Base-by-base conservation (phyloP, 2,329 filamentous ascomycete species). In the Alternaria brassicae region DNA sequence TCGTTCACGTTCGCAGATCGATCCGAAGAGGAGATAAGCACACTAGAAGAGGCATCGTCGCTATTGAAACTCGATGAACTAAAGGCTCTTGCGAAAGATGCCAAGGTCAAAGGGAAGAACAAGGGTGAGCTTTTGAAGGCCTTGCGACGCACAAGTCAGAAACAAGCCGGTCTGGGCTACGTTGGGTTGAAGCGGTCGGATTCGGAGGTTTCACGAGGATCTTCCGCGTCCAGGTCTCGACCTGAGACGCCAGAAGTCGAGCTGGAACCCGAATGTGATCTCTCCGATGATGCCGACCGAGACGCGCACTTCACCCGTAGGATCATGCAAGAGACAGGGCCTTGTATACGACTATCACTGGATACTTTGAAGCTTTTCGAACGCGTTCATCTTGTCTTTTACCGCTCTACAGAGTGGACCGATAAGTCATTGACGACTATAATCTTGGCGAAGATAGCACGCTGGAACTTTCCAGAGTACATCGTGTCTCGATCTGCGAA, bases 361-460 rank as follows among this genome's bases (percentile, higher is more conserved):
- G 79, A 86, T 0, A 85, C 89, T 0, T 85, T 93, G 62, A 92
- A 89, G 70, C 84, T 99, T 0, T 99, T 99, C 70, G 93, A 97
- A 76, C 87, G 95, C 25, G 93, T 98, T 0, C 95, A 98, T 79
- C 81, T 99, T 2, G 93, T 99, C 27, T 99, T 97, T 76, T 98
- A 98, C 77, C 86, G 94, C 58, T 97, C 93, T 9, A 96, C 92
- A 0, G 91, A 97, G 75, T 99, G 95, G 95, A 96, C 93, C 0
- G 94, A 98, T 70, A 98, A 97, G 76, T 97, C 94, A 1, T 81
- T 99, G 13, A 98, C 92, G 1, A 94, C 93, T 0, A 94, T 98
- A 53, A 97, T 99, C 42, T 84, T 99, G 5, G 92, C 95, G 7
- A 93, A 94, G 64, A 96, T 96, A 57, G 91, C 93, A 2, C 86